These are phyloP conservation scores for Dactylonectria estremocensis DNA, from an alignment of 2,329 filamentous ascomycete genomes.

Conservation along the genomic window DNA sequence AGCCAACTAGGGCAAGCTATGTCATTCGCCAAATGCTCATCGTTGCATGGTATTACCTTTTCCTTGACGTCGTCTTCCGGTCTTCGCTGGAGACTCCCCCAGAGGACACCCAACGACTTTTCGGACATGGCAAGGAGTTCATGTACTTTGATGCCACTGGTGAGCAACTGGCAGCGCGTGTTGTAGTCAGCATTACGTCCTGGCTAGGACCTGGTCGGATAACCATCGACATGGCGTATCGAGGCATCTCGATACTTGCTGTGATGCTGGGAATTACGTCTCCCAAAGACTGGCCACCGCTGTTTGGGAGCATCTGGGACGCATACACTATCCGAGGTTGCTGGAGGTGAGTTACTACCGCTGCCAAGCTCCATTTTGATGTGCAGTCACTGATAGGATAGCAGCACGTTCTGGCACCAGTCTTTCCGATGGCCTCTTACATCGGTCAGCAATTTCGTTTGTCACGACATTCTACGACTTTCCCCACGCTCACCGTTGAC, in stretches of 20 bases:
- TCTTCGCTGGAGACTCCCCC: background rate
- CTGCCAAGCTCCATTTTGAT: background rate
- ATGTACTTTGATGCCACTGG: constrained; percentile 24
- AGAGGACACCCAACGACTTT: constrained; percentile 18
- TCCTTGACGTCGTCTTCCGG: constrained; percentile 17
- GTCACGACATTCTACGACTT: constrained; percentile 26
- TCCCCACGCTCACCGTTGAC: constrained; percentile 14
- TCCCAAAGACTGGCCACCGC: constrained; percentile 30
- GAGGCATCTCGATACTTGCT: constrained; percentile 11
- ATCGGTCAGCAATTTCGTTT: constrained; percentile 35
- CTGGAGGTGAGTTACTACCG: constrained; percentile 27
- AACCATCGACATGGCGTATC: constrained; percentile 21
- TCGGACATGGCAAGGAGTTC: constrained; percentile 29
- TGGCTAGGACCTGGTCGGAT: constrained; percentile 18
- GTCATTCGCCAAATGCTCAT: constrained; percentile 21
- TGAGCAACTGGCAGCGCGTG: constrained; percentile 32
- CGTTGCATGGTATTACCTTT: constrained; percentile 24
- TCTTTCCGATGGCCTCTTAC: constrained; percentile 28
- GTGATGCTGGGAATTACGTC: constrained; percentile 5
- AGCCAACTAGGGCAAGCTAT: constrained; percentile 8
- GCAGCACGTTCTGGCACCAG: constrained; percentile 36
- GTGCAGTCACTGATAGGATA: background rate
- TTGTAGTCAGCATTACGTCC: constrained; percentile 8
- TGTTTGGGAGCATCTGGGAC: constrained; percentile 33
- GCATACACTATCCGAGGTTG: constrained; percentile 33